Evolutionary conservation across 441 rosid genomes (phyloP).

Genomic region (Bocquillonia castaneifolia): DNA sequence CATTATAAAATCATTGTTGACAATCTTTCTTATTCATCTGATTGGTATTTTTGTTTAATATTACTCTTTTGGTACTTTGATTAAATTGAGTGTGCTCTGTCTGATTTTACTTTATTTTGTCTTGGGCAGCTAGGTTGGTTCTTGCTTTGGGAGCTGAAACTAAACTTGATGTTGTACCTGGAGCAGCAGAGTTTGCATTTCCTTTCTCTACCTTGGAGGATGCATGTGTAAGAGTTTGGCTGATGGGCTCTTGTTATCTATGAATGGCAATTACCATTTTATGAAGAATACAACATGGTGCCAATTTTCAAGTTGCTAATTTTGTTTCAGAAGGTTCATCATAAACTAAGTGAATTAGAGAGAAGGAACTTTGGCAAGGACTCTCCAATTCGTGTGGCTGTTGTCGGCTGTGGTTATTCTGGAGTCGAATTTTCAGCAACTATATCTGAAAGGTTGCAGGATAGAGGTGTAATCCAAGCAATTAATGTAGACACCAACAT

Average conservation of each 20-base stretch:
- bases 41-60: conserved; percentile 7
- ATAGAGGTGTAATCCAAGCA: conserved; percentile 70
- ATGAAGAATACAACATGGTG: not conserved
- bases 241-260: not conserved
- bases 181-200: conserved; percentile 80
- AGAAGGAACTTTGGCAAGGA: conserved; percentile 60
- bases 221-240: conserved; percentile 63
- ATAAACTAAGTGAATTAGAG: conserved; percentile 59
- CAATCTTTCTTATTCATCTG: not conserved
- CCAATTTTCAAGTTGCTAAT: conserved; percentile 10
- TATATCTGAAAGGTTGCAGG: conserved; percentile 76
- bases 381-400: conserved; percentile 52
- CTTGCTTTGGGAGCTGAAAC: conserved; percentile 96
- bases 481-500: conserved; percentile 72
- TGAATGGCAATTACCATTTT: not conserved
- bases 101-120: conserved; percentile 40
- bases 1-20: not conserved
- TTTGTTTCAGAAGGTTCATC: conserved; percentile 59
- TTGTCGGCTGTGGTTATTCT: conserved; percentile 93
- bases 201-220: conserved; percentile 85
- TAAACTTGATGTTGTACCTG: conserved; percentile 75
- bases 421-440: conserved; percentile 97
- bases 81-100: conserved; percentile 15
- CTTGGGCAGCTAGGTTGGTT: conserved; percentile 95
- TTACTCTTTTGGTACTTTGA: not conserved